Percentiles rank a stretch among this genome's conserved stretches.
These are phyloP conservation scores for Ustilago curta DNA, from an alignment of 1,284 basidiomycete species.

Conservation along the genomic window DNA sequence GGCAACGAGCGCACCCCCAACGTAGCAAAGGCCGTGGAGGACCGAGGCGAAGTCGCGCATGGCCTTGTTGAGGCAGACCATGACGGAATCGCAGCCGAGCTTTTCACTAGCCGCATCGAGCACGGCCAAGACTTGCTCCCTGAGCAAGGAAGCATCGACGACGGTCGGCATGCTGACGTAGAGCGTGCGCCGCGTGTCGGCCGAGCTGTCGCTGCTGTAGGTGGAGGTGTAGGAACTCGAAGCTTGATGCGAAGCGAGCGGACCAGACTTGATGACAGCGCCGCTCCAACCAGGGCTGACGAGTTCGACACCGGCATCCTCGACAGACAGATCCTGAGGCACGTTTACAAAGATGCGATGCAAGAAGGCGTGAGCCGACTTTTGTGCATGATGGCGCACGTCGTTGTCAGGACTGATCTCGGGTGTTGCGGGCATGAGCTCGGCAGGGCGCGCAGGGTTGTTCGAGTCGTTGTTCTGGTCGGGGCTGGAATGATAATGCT, in stretches of 20 bases:
- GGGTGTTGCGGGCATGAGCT: constrained; percentile 60
- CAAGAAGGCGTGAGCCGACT: constrained; percentile 54
- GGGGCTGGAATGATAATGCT: constrained; percentile 3
- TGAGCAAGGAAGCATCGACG: constrained; percentile 46
- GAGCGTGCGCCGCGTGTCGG: constrained; percentile 53
- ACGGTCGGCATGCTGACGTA: constrained; percentile 60
- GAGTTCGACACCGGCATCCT: constrained; percentile 62
- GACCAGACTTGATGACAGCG: constrained; percentile 52
- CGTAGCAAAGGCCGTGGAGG: constrained; percentile 63
- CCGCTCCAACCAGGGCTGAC: constrained; percentile 61
- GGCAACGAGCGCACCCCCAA: constrained; percentile 58
- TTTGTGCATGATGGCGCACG: constrained; percentile 53
- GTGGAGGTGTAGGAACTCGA: constrained; percentile 26
- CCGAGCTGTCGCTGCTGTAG: constrained; percentile 33
- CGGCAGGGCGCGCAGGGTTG: constrained; percentile 18
- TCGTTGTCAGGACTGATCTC: constrained; percentile 60
- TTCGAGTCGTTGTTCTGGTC: constrained; percentile 14
- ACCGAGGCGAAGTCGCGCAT: constrained; percentile 53
- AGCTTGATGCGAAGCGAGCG: constrained; percentile 1
- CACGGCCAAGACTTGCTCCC: constrained; percentile 59
- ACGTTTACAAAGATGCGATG: constrained; percentile 53
- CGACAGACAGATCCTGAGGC: constrained; percentile 26
- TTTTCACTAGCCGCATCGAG: constrained; percentile 62
- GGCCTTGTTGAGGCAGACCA: constrained; percentile 53
- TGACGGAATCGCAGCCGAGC: constrained; percentile 52